Conservation (phyloP, 2,329 filamentous ascomycete genomes). For the Pleoardoris graminearum region DNA sequence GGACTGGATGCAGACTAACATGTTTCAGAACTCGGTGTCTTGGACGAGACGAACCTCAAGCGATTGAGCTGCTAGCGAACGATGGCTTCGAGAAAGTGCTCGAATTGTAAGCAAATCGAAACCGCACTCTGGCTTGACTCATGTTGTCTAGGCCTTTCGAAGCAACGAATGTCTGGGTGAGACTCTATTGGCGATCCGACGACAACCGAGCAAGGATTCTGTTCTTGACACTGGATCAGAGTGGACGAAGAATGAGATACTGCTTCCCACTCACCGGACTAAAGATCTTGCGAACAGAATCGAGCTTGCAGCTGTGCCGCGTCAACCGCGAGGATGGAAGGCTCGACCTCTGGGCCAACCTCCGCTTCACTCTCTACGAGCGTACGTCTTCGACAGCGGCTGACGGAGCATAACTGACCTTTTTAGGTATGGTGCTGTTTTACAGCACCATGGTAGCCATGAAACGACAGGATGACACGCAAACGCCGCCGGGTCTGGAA, state of each 20-base stretch:
- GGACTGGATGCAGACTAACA: constrained; percentile 11
- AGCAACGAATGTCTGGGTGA: constrained; percentile 50
- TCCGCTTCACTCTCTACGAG: constrained; percentile 60
- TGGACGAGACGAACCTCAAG: constrained; percentile 41
- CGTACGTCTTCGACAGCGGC: constrained; percentile 41
- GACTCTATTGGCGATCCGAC: constrained; percentile 55
- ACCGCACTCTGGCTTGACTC: constrained; percentile 8
- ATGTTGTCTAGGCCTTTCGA: constrained; percentile 53
- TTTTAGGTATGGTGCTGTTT: constrained; percentile 59
- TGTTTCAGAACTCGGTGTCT: constrained; percentile 36
- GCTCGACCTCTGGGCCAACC: constrained; percentile 56
- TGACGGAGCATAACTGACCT: constrained; percentile 15
- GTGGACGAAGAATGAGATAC: constrained; percentile 47
- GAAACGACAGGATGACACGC: constrained; percentile 58
- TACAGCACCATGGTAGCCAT: constrained; percentile 61
- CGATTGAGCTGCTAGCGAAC: constrained; percentile 38
- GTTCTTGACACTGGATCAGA: constrained; percentile 51
- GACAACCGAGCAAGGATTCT: constrained; percentile 60
- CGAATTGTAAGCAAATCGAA: constrained; percentile 34
- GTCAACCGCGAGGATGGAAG: constrained; percentile 46
- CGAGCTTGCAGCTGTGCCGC: constrained; percentile 48
- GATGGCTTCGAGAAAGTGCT: constrained; percentile 49
- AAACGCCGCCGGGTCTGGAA: constrained; percentile 47
- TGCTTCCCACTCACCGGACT: constrained; percentile 57
- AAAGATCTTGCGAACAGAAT: constrained; percentile 46